Conservation (phyloP, 352 stramenopile species). For the Saprolegnia parasitica region DNA sequence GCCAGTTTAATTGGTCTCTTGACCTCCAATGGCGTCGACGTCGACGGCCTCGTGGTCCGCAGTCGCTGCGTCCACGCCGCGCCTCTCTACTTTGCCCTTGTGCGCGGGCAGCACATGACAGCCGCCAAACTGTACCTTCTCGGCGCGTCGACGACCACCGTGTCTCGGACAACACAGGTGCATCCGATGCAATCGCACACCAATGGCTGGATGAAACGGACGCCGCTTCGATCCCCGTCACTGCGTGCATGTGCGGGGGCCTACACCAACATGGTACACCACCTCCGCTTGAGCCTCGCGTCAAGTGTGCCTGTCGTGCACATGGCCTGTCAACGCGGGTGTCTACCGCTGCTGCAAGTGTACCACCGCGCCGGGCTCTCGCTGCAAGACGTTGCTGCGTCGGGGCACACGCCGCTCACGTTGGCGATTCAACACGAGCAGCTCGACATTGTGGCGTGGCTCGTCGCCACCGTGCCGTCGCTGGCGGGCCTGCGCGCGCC, state of each 20-base stretch:
- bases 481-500: not conserved
- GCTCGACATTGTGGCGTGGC: slow-evolving; percentile 6
- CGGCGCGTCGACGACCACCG: not conserved
- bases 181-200: not conserved
- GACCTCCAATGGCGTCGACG: slow-evolving; percentile 9
- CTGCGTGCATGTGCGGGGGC: too few species aligned
- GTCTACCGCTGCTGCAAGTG: slow-evolving; percentile 3
- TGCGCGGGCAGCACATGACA: slow-evolving; percentile 13
- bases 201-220: slow-evolving; percentile 24
- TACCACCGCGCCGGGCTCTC: slow-evolving; percentile 11
- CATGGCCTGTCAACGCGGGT: slow-evolving; percentile 15
- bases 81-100: slow-evolving; percentile 22
- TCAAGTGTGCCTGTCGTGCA: not conserved
- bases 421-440: slow-evolving; percentile 20
- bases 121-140: slow-evolving; percentile 22
- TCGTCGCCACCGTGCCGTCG: not conserved
- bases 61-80: not conserved
- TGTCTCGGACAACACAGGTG: not conserved
- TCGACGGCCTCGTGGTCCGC: slow-evolving; percentile 10
- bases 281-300: not conserved
- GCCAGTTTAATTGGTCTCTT: not conserved
- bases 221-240: not conserved
- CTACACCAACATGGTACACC: slow-evolving; percentile 25
- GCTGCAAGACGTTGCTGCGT: slow-evolving; percentile 19
- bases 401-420: slow-evolving; percentile 23